Base-by-base conservation (phyloP, 2,329 filamentous ascomycete species). In the Paraphoma chrysanthemicola region DNA sequence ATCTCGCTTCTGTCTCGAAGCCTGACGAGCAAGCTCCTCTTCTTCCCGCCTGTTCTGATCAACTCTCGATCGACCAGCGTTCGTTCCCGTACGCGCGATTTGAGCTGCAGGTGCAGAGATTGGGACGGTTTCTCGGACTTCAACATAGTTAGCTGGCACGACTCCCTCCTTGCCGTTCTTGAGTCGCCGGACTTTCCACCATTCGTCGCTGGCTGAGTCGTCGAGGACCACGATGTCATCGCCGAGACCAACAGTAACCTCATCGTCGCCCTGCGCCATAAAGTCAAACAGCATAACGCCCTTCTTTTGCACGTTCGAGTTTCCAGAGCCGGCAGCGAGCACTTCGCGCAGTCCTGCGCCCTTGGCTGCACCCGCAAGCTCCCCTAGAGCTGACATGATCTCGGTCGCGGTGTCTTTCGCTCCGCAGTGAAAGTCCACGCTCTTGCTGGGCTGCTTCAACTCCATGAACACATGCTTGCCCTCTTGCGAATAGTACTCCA, bases 391-490 rank as follows among this genome's bases (percentile, higher is more conserved):
- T 54, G 87, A 85, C 31, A 97, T 91, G 70, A 99, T 98, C 77
- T 98, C 94, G 64, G 93, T 88, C 6, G 95, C 95, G 6, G 94
- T 97, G 76, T 98, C 95, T 78, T 98, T 99, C 44, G 93, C 93
- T 43, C 95, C 95, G 16, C 95, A 96, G 75, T 99, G 95, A 65
- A 99, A 96, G 78, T 99, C 95, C 55, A 97, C 84, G 75, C 93
- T 97, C 80, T 94, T 97, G 78, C 92, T 97, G 6, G 95, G 95
- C 51, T 90, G 85, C 49, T 97, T 89, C 45, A 99, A 83, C 75
- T 99, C 95, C 74, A 99, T 83, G 72, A 99, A 99, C 12, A 99
- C 91, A 77, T 98, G 95, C 74, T 99, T 99, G 36, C 94, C 95
- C 80, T 99, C 95, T 55, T 96, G 92, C 18, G 93, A 97, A 77